Evolutionary conservation across 768 basidiomycete genomes (phyloP).

Genomic region (Royoungia palumana): DNA sequence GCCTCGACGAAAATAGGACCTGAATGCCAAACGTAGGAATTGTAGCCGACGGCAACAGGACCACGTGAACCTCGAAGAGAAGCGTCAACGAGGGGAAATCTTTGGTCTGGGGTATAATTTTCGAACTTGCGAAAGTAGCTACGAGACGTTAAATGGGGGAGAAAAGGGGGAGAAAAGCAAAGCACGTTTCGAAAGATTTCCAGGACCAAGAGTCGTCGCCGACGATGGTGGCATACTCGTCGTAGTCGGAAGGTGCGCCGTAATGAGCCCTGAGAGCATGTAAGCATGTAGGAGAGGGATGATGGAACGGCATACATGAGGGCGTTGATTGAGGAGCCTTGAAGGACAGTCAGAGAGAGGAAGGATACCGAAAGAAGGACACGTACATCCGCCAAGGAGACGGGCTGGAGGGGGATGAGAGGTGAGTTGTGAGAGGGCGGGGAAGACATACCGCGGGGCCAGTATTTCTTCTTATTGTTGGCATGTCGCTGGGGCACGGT

Average conservation of each 20-base stretch:
- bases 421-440: neutral
- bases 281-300: slow-evolving; percentile 6
- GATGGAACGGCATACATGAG: slow-evolving; percentile 33
- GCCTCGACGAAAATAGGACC: slow-evolving; percentile 54
- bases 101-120: slow-evolving; percentile 47
- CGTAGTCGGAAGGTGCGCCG: slow-evolving; percentile 65
- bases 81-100: slow-evolving; percentile 48
- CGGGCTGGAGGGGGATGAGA: slow-evolving; percentile 43
- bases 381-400: slow-evolving; percentile 71
- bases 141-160: neutral
- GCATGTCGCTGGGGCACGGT: slow-evolving; percentile 57
- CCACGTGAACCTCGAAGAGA: slow-evolving; percentile 48
- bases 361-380: neutral
- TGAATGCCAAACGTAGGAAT: slow-evolving; percentile 43
- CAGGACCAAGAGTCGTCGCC: slow-evolving; percentile 56
- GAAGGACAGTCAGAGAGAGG: neutral
- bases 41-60: slow-evolving; percentile 59
- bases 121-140: slow-evolving; percentile 77
- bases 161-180: neutral
- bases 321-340: slow-evolving; percentile 66
- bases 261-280: slow-evolving; percentile 43
- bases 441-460: slow-evolving; percentile 56
- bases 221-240: slow-evolving; percentile 57
- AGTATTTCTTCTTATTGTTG: slow-evolving; percentile 46
- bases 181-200: slow-evolving; percentile 49